Base-by-base conservation (phyloP, 2,329 filamentous ascomycete species). In the Trichoderma hamatum region DNA sequence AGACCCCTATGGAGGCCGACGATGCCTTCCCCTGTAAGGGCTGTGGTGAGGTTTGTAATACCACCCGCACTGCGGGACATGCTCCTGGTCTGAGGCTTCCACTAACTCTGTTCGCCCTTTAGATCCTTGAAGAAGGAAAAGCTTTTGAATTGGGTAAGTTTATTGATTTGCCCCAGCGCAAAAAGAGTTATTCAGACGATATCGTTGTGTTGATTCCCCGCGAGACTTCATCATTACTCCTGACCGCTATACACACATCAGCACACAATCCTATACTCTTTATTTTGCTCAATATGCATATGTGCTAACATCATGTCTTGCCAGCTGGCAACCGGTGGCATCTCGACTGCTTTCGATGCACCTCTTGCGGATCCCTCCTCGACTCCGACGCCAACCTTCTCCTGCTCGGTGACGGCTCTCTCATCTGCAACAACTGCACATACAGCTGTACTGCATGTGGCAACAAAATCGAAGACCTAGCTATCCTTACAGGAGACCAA, bases 341-440 rank as follows among this genome's bases (percentile, higher is more conserved):
- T 85, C 92, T 99, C 77, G 92, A 97, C 83, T 99, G 96, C 84
- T 99, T 99, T 83, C 92, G 94, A 78, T 98, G 95, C 86, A 96
- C 97, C 80, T 96, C 92, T 68, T 99, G 95, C 85, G 89, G 90
- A 77, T 97, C 94, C 70, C 89, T 97, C 69, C 93, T 99, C 82
- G 96, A 99, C 83, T 98, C 96, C 71, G 95, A 99, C 78, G 96
- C 96, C 75, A 98, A 98, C 81, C 90, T 99, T 61, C 90, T 99
- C 63, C 91, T 99, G 30, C 92, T 99, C 72, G 96, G 96, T 79
- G 96, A 99, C 82, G 96, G 96, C 73, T 98, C 95, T 21, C 89
- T 99, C 73, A 98, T 99, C 75, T 99, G 96, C 86, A 98, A 97
- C 84, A 97, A 97, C 81, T 99, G 96, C 84, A 98, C 96, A 66